Evolutionary conservation across 1,284 basidiomycete species (phyloP).

Genomic region (Bjerkandera adusta): DNA sequence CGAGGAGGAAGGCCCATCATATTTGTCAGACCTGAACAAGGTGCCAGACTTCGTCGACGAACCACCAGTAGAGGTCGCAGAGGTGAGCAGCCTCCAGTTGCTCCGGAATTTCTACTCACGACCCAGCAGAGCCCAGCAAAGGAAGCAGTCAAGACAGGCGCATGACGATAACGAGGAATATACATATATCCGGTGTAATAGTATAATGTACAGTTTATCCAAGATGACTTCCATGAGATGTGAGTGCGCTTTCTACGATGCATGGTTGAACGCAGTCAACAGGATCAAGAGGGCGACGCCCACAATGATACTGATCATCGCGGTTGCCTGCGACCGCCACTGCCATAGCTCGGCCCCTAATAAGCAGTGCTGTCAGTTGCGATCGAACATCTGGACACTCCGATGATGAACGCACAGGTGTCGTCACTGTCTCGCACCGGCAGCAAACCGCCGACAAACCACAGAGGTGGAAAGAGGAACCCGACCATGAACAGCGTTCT

Average conservation of each 20-base stretch:
- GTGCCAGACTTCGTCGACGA: conserved; percentile 91
- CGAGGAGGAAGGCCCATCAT: conserved; percentile 86
- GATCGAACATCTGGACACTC: neutral
- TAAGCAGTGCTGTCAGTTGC: too few relatives aligned
- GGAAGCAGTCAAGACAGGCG: conserved; percentile 31
- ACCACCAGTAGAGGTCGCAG: conserved; percentile 64
- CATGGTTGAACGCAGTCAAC: conserved; percentile 20
- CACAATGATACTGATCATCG: conserved; percentile 20
- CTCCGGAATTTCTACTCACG: neutral
- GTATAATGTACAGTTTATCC: conserved; percentile 7
- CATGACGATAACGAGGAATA: conserved; percentile 18
- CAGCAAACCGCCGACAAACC: conserved; percentile 22
- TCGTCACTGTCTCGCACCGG: conserved; percentile 15
- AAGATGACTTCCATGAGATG: conserved; percentile 2
- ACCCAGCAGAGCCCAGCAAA: conserved; percentile 22
- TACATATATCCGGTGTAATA: conserved; percentile 13
- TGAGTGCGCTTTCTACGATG: conserved; percentile 3
- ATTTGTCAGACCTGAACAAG: conserved; percentile 82
- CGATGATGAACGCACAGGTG: conserved; percentile 18
- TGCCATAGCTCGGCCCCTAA: conserved; percentile 22
- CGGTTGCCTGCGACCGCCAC: conserved; percentile 21
- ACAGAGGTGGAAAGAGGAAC: conserved; percentile 21
- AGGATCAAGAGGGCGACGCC: conserved; percentile 17
- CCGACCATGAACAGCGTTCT: conserved; percentile 19
- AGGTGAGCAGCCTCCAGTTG: conserved; percentile 41